Base-by-base conservation (phyloP, 257 asterid genomes). In the Solanum virginianum region DNA sequence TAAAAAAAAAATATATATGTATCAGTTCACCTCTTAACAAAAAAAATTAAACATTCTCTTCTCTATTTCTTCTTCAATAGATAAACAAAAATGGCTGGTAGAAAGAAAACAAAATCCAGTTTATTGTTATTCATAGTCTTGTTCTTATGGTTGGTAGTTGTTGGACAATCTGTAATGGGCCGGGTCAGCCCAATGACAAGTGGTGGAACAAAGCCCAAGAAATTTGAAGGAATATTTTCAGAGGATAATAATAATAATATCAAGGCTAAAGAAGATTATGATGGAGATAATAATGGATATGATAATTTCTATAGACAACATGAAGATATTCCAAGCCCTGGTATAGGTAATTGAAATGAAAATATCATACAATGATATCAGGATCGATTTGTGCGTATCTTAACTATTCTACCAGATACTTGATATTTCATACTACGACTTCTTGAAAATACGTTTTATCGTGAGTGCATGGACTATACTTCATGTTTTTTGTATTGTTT, bases 281-380 rank as follows among this genome's bases (percentile, higher is more conserved):
- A 22, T 18, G 85, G 17, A 66, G 86, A 10, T 14, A 39, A 83
- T 18, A 15, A 71, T 16, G 47, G n/a, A 9, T 81, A 15, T 16
- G 80, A 71, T 68, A 72, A 85, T 85, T 85, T 59, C 43, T 85
- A 57, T 29, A 85, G 87, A 59, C 80, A 63, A 60, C 87, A 85
- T 43, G 87, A 77, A 85, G 87, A 85, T 75, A 66, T 85, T 77
- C 84, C 87, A 14, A 85, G 87, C 10, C 87, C 84, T 57, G 87
- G 87, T 36, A 56, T 85, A 60, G 87, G 87, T 43, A 55, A 77
- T 47, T 84, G 63, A 84, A 70, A 41, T 9, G 14, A 83, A 5
- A 22, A 51, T 10, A 41, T 2, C 10, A 6, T 36, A 17, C 4
- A 5, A 3, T 69, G 4, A 8, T 68, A 1, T 36, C 11, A 2